Conservation (phyloP, 331 rosid species). For the Cydonia oblonga region DNA sequence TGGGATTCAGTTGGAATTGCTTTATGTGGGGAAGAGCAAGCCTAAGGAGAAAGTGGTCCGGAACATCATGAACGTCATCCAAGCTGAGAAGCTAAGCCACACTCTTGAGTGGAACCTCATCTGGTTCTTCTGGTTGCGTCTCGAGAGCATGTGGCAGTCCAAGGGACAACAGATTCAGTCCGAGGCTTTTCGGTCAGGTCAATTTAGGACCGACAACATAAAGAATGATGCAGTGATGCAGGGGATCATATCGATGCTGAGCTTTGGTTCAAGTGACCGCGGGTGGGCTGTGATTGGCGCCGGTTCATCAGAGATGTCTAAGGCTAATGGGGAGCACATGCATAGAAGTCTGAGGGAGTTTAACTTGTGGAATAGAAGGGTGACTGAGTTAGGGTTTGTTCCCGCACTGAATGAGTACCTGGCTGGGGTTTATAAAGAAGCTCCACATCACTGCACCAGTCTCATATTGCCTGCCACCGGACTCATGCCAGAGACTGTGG, state of each 20-base stretch:
- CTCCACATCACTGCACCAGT: slow-evolving; percentile 48
- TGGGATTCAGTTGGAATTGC: slow-evolving; percentile 34
- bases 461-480: slow-evolving; percentile 43
- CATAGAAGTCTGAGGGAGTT: slow-evolving; percentile 16
- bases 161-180: slow-evolving; percentile 28
- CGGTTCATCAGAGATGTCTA: slow-evolving; percentile 22
- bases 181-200: neutral
- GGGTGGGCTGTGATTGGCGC: slow-evolving; percentile 48
- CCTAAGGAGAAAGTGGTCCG: slow-evolving; percentile 31
- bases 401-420: slow-evolving; percentile 43
- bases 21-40: slow-evolving; percentile 50
- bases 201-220: neutral
- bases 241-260: slow-evolving; percentile 41
- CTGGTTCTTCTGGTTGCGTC: slow-evolving; percentile 72
- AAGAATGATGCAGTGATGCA: slow-evolving; percentile 43
- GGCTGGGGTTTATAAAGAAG: slow-evolving; percentile 9
- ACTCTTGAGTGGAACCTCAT: slow-evolving; percentile 25
- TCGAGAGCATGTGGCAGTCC: slow-evolving; percentile 71
- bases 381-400: slow-evolving; percentile 24
- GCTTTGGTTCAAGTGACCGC: slow-evolving; percentile 34
- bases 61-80: slow-evolving; percentile 9
- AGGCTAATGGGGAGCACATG: slow-evolving; percentile 32
- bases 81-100: slow-evolving; percentile 25
- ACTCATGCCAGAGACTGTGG: slow-evolving; percentile 25
- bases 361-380: slow-evolving; percentile 29